A percentile compares a stretch with the other conserved stretches of the same genome.
Evolutionary conservation across 176 grass and related monocot genomes (phyloP).

Genomic region (Triticum turgidum): DNA sequence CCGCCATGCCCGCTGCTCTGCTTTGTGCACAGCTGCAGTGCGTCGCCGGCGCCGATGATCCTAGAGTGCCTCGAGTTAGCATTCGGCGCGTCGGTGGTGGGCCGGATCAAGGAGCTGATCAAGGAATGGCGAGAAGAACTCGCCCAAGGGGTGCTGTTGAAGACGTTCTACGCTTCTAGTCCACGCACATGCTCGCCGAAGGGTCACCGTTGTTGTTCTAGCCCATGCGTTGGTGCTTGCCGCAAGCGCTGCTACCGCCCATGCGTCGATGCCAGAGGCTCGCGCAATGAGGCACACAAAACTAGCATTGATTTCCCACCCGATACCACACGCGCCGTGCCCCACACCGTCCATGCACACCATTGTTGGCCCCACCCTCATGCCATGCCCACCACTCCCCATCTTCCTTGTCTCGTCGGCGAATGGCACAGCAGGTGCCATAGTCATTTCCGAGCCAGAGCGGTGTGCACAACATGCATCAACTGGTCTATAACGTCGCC

Average conservation of each 20-base stretch:
- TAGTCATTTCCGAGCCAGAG: neutral
- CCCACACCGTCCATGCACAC: neutral
- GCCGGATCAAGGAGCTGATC: conserved; percentile 96
- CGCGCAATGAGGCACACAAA: neutral
- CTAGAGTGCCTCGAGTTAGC: conserved; percentile 58
- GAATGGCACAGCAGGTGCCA: neutral
- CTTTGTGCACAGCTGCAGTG: conserved; percentile 93
- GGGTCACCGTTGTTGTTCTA: no score
- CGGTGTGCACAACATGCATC: neutral
- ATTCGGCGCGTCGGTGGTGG: conserved; percentile 69
- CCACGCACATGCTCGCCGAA: no score
- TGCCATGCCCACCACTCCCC: neutral
- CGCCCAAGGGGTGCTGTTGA: conserved; percentile 60
- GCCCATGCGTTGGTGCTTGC: no score
- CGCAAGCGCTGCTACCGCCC: no score
- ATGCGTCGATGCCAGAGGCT: neutral
- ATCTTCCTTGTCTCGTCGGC: neutral
- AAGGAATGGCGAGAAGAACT: conserved; percentile 97
- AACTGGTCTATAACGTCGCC: neutral
- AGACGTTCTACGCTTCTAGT: no score
- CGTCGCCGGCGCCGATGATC: conserved; percentile 69
- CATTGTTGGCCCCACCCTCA: neutral
- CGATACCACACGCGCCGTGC: neutral
- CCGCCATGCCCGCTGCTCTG: conserved; percentile 44
- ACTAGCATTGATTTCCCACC: neutral